phyloP scores from a whole-genome alignment of 768 basidiomycete species.

The Kwoniella sp. region DNA sequence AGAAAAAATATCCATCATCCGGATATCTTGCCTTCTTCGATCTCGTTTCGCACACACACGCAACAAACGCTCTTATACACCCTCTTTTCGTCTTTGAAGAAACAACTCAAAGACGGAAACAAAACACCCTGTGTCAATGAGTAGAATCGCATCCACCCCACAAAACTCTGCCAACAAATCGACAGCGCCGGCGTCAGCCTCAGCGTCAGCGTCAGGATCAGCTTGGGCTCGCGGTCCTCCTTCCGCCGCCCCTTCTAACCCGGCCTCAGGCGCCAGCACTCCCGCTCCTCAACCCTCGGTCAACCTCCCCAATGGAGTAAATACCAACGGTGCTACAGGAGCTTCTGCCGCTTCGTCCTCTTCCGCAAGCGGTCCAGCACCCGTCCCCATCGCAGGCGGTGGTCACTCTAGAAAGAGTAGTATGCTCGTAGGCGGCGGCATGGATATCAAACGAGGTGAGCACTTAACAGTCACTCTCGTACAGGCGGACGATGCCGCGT shows the following conservation, averaged over 20 bases:
- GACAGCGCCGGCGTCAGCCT: constrained; percentile 23
- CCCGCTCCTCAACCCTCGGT: constrained; percentile 15
- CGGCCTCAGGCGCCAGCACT: constrained; percentile 20
- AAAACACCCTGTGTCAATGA: constrained; percentile 64
- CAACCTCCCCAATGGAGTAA: constrained; percentile 21
- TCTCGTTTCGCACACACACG: neutral
- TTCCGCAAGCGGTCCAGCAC: constrained; percentile 20
- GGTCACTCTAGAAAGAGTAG: constrained; percentile 76
- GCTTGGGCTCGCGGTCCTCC: constrained; percentile 92
- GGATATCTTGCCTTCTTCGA: neutral
- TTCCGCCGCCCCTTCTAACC: constrained; percentile 62
- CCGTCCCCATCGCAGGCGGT: constrained; percentile 23
- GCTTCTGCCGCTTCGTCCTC: constrained; percentile 3
- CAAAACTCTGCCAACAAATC: constrained; percentile 66
- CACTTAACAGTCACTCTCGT: constrained; percentile 41
- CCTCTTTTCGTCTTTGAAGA: neutral
- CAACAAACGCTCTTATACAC: neutral
- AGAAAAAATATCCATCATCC: neutral
- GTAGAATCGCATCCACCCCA: constrained; percentile 80
- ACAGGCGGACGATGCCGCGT: neutral
- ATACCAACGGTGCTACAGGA: constrained; percentile 15
- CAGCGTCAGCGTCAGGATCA: constrained; percentile 60
- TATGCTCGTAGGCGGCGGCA: constrained; percentile 67
- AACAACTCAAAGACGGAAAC: constrained; percentile 5
- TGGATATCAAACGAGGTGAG: constrained; percentile 69